Evolutionary conservation across 2,329 filamentous ascomycete species (phyloP).

Genomic region (Exophiala sp.): DNA sequence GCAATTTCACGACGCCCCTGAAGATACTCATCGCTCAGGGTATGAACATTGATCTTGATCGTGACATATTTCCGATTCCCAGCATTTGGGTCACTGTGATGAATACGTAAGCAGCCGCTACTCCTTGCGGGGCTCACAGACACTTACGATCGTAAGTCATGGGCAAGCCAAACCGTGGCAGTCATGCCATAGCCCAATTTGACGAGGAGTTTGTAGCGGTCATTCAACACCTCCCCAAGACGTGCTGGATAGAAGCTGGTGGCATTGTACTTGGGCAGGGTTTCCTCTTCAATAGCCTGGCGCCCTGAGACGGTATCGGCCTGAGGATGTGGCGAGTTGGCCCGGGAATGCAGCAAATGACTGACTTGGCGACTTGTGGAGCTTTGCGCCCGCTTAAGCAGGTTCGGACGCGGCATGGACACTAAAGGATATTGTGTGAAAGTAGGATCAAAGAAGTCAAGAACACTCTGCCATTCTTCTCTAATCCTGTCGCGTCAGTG

Average conservation of each 20-base stretch:
- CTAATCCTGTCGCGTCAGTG: neutral
- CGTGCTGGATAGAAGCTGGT: conserved; percentile 38
- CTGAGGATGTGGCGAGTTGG: conserved; percentile 23
- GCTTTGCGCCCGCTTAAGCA: conserved; percentile 24
- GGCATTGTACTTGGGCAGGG: conserved; percentile 33
- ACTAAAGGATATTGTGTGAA: neutral
- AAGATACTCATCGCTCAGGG: conserved; percentile 27
- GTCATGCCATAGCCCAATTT: conserved; percentile 41
- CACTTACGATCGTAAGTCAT: conserved; percentile 32
- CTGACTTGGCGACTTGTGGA: conserved; percentile 20
- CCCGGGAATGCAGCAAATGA: conserved; percentile 18
- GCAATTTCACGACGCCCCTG: conserved; percentile 31
- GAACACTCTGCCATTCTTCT: conserved; percentile 3
- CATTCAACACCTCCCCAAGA: conserved; percentile 36
- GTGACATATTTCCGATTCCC: conserved; percentile 32
- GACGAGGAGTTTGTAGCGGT: conserved; percentile 36
- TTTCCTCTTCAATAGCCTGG: conserved; percentile 38
- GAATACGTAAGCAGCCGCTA: neutral
- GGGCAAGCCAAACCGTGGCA: conserved; percentile 43
- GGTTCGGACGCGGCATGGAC: conserved; percentile 16
- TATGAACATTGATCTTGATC: conserved; percentile 35
- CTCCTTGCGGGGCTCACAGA: neutral
- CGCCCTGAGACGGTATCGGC: conserved; percentile 24
- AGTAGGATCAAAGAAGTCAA: conserved; percentile 1
- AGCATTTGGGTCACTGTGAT: conserved; percentile 12